A percentile compares a stretch with the other conserved stretches of the same genome.
These are phyloP conservation scores for Irineochytrium annulatum DNA, from an alignment of 192 early-diverging fungal species.

Conservation along the genomic window DNA sequence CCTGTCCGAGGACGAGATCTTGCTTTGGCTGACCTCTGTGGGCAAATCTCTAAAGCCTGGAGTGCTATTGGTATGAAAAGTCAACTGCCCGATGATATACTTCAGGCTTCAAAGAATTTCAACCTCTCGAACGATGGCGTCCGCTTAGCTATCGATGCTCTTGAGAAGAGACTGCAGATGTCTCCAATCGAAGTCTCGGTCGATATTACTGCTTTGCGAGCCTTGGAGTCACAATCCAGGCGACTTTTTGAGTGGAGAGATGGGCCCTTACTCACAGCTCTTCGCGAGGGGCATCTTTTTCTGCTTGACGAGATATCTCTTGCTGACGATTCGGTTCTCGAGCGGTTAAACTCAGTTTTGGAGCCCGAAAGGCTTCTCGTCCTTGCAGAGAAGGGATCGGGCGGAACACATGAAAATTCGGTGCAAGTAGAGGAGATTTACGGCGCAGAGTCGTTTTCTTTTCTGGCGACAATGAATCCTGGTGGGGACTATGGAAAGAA, in stretches of 20 bases:
- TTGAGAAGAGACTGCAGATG: not conserved
- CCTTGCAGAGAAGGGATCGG: conserved; percentile 86
- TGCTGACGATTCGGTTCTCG: conserved; percentile 96
- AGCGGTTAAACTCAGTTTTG: conserved; percentile 91
- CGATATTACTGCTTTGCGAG: too few relatives aligned
- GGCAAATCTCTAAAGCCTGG: too few relatives aligned
- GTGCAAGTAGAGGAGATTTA: conserved; percentile 61
- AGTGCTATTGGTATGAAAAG: too few relatives aligned
- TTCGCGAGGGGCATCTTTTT: conserved; percentile 83
- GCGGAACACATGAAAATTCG: conserved; percentile 8
- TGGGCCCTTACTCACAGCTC: conserved; percentile 86
- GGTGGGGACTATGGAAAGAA: conserved; percentile 99
- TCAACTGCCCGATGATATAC: too few relatives aligned
- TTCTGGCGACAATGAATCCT: conserved; percentile 99
- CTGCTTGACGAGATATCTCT: conserved; percentile 97
- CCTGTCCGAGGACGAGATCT: conserved; percentile 90
- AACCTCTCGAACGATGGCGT: too few relatives aligned
- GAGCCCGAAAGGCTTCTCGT: conserved; percentile 82
- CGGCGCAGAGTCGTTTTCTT: conserved; percentile 71
- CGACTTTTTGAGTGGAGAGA: conserved; percentile 95
- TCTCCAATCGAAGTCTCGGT: too few relatives aligned
- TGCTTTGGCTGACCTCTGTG: too few relatives aligned
- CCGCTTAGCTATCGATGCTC: too few relatives aligned
- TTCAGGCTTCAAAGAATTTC: too few relatives aligned
- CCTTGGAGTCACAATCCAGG: conserved; percentile 22